Percentiles rank a stretch among this genome's conserved stretches.
These are phyloP conservation scores for Fusarium ambrosium DNA, from an alignment of 2,329 filamentous ascomycete genomes.

Conservation along the genomic window DNA sequence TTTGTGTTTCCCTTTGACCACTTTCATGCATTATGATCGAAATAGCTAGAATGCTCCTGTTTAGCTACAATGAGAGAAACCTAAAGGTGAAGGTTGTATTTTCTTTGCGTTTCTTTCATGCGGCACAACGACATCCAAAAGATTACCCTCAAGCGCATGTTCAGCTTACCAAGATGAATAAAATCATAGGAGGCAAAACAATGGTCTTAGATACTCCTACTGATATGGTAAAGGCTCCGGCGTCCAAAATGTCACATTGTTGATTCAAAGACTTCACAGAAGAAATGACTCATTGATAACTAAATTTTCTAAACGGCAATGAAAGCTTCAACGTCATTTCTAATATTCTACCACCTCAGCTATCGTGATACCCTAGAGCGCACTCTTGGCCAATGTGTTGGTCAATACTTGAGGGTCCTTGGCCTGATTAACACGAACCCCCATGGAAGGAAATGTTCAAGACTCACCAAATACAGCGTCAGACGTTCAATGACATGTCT, in stretches of 20 bases:
- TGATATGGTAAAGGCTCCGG: neutral
- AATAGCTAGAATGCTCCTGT: too few relatives aligned
- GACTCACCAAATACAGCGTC: neutral
- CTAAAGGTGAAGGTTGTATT: neutral
- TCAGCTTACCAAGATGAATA: neutral
- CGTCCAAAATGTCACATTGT: neutral
- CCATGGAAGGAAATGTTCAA: neutral
- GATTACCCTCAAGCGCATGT: neutral
- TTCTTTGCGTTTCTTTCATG: neutral
- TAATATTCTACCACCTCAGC: neutral
- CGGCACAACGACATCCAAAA: neutral
- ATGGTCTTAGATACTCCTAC: too few relatives aligned
- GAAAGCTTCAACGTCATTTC: neutral
- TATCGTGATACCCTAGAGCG: neutral
- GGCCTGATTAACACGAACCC: neutral
- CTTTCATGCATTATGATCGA: too few relatives aligned
- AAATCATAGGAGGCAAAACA: neutral
- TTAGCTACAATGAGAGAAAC: too few relatives aligned
- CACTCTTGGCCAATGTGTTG: neutral
- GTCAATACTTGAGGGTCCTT: neutral
- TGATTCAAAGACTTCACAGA: neutral
- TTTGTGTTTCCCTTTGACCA: neutral
- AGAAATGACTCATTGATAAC: neutral
- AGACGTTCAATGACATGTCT: neutral
- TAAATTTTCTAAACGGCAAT: neutral